Evolutionary conservation across 169 alveolate genomes (phyloP).

Genomic region (Amoebophrya sp.): DNA sequence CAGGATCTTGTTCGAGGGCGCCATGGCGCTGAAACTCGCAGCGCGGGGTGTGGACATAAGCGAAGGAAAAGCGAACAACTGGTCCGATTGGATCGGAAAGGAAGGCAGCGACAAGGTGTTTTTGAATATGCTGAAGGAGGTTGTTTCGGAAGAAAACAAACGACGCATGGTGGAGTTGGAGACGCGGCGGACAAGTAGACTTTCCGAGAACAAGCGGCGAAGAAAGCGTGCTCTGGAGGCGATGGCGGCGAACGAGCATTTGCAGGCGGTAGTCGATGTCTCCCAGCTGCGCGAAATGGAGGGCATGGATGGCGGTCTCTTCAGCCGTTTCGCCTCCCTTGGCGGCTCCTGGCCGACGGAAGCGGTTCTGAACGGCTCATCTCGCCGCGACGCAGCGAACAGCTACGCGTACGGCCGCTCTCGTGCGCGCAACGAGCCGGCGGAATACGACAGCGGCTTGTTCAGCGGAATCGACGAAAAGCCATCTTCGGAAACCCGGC

Average conservation of each 20-base stretch:
- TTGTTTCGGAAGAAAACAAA: too few species aligned
- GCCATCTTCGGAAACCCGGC: not conserved
- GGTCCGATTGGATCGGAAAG: too few species aligned
- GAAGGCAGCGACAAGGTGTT: too few species aligned
- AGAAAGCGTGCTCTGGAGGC: not conserved
- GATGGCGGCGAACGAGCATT: not conserved
- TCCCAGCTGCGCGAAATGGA: not conserved
- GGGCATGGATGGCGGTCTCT: not conserved
- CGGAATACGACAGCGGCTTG: too few species aligned
- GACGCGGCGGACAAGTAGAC: not conserved
- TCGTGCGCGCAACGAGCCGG: not conserved
- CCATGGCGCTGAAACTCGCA: too few species aligned
- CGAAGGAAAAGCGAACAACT: too few species aligned
- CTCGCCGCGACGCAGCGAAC: not conserved
- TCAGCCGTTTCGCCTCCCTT: not conserved
- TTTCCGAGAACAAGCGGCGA: not conserved
- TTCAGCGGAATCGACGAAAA: too few species aligned
- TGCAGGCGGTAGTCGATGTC: not conserved
- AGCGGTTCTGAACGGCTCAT: not conserved
- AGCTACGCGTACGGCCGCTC: not conserved
- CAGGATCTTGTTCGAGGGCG: too few species aligned
- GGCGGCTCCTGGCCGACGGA: not conserved
- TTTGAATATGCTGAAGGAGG: too few species aligned
- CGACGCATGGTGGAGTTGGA: not conserved
- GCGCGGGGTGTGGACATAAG: too few species aligned